phyloP scores from a whole-genome alignment of 768 basidiomycete genomes.

The Boletus coccyginus region DNA sequence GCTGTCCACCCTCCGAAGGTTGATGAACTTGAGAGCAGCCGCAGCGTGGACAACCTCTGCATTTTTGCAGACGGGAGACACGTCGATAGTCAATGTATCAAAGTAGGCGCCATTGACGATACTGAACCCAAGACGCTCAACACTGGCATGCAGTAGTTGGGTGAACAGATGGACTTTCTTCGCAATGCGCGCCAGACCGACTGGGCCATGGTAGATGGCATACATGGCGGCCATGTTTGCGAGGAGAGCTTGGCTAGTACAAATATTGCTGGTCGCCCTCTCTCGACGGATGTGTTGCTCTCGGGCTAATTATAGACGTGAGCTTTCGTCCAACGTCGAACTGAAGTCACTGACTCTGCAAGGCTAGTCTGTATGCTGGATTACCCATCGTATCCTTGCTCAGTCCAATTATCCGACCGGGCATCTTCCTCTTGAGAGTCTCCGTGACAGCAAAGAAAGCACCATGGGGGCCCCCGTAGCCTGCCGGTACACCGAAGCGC shows the following conservation, averaged over 20 bases:
- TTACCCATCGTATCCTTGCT: conserved; percentile 84
- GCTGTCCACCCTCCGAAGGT: conserved; percentile 76
- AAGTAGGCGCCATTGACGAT: conserved; percentile 76
- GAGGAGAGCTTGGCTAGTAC: conserved; percentile 94
- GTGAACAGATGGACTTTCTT: conserved; percentile 89
- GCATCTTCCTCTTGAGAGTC: conserved; percentile 94
- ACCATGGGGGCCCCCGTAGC: conserved; percentile 97
- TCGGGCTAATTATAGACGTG: conserved; percentile 53
- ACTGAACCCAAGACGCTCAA: conserved; percentile 74
- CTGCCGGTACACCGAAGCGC: conserved; percentile 93
- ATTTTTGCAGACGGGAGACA: conserved; percentile 53
- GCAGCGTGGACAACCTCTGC: conserved; percentile 66
- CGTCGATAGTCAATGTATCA: conserved; percentile 84
- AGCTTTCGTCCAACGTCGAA: conserved; percentile 6
- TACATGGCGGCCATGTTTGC: conserved; percentile 99
- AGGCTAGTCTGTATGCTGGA: conserved; percentile 85
- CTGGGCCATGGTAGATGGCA: conserved; percentile 93
- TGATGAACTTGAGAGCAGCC: conserved; percentile 67
- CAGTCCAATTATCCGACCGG: conserved; percentile 91
- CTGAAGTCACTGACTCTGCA: conserved; percentile 72
- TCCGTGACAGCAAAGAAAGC: conserved; percentile 97
- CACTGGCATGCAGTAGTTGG: conserved; percentile 62
- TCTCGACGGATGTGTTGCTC: conserved; percentile 98
- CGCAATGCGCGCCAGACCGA: conserved; percentile 81
- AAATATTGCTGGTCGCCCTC: conserved; percentile 98